Conservation (phyloP, 208 protist genomes). For the Acanthamoeba divionensis region DNA sequence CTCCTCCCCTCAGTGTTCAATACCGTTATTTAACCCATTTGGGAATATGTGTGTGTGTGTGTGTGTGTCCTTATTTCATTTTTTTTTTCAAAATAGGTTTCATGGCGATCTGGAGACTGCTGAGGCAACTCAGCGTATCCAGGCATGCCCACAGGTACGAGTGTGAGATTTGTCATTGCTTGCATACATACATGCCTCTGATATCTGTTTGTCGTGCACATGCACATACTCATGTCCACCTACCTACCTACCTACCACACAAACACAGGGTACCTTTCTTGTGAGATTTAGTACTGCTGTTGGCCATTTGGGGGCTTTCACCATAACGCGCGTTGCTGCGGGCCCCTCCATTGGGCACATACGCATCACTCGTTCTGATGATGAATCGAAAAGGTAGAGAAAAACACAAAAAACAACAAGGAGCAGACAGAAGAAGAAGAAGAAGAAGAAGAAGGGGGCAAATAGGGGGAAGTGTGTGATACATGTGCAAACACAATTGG, state of each 20-base stretch:
- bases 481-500: no score
- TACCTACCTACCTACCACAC: background rate
- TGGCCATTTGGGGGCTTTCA: constrained; percentile 15
- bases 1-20: no score
- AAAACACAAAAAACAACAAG: no score
- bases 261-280: constrained; percentile 7
- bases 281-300: constrained; percentile 19
- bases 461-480: no score
- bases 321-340: constrained; percentile 25
- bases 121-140: background rate
- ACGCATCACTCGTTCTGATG: constrained; percentile 12
- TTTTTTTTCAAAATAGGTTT: constrained; percentile 38
- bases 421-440: no score
- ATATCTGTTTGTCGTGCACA: background rate
- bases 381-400: background rate
- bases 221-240: background rate
- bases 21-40: no score
- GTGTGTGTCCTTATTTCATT: no score
- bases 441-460: no score
- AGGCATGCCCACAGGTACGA: constrained; percentile 14
- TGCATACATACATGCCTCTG: background rate
- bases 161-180: no score
- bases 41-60: no score
- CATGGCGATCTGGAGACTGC: constrained; percentile 7
- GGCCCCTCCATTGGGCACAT: constrained; percentile 38